Evolutionary conservation across 2,329 filamentous ascomycete species (phyloP).

Genomic region (Sporothrix brasiliensis): DNA sequence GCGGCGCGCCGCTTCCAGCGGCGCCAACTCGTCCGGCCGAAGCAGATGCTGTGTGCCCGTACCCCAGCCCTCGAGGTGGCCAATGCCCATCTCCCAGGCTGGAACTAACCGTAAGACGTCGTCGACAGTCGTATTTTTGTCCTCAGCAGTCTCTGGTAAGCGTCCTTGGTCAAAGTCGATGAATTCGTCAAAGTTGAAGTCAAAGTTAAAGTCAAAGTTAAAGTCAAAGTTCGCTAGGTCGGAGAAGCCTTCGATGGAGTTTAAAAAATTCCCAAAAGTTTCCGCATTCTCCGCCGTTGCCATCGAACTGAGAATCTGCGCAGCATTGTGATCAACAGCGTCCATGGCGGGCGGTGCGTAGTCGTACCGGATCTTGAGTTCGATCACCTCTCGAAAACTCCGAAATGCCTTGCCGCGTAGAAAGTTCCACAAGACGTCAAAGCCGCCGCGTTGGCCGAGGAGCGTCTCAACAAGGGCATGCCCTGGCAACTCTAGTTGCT

Average conservation of each 20-base stretch:
- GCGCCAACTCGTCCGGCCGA: conserved; percentile 61
- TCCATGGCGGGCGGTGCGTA: conserved; percentile 40
- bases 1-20: conserved; percentile 58
- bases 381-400: conserved; percentile 54
- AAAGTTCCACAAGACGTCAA: conserved; percentile 61
- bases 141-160: background rate
- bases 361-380: conserved; percentile 61
- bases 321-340: background rate
- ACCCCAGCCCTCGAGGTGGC: conserved; percentile 62
- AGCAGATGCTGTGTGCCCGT: conserved; percentile 50
- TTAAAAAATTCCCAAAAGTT: background rate
- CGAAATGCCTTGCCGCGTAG: conserved; percentile 60
- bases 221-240: background rate
- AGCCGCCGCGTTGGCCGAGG: conserved; percentile 57
- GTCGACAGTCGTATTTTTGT: background rate
- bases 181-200: background rate
- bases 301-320: conserved; percentile 8
- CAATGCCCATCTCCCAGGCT: conserved; percentile 54
- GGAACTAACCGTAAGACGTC: conserved; percentile 56
- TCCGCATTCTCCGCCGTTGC: background rate
- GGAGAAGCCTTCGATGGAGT: background rate
- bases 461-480: conserved; percentile 56
- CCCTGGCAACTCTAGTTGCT: background rate
- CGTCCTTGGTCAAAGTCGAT: no score
- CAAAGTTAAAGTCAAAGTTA: background rate